These are phyloP conservation scores for Cubamyces sp. DNA, from an alignment of 768 basidiomycete species.

Conservation along the genomic window DNA sequence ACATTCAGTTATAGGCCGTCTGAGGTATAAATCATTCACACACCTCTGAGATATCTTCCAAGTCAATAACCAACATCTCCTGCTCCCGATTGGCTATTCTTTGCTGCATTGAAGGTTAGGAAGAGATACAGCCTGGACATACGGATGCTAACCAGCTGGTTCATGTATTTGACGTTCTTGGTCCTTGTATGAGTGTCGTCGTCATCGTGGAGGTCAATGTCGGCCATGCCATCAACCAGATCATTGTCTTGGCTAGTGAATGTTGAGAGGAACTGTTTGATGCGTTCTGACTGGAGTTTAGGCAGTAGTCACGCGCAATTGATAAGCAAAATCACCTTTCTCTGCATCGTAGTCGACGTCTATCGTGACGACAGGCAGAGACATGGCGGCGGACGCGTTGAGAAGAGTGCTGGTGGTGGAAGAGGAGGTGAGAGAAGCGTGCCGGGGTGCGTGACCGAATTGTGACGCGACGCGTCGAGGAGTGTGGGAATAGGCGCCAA, in stretches of 20 bases:
- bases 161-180: slow-evolving; percentile 74
- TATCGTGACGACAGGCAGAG: slow-evolving; percentile 63
- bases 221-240: slow-evolving; percentile 65
- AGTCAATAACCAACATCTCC: slow-evolving; percentile 83
- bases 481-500: too few relatives aligned
- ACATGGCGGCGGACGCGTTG: slow-evolving; percentile 51
- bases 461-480: too few relatives aligned
- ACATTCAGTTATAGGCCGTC: slow-evolving; percentile 17
- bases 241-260: slow-evolving; percentile 70
- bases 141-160: slow-evolving; percentile 66
- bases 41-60: slow-evolving; percentile 85
- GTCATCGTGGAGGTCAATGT: slow-evolving; percentile 66
- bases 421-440: slow-evolving; percentile 11
- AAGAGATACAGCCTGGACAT: slow-evolving; percentile 25
- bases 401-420: slow-evolving; percentile 8
- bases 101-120: slow-evolving; percentile 57
- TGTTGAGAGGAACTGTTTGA: slow-evolving; percentile 69
- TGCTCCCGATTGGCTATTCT: slow-evolving; percentile 91
- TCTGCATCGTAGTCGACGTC: slow-evolving; percentile 72
- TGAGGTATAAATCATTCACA: slow-evolving; percentile 27
- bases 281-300: slow-evolving; percentile 52
- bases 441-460: too few relatives aligned
- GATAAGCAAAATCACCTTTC: slow-evolving; percentile 50
- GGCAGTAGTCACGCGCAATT: neutral
- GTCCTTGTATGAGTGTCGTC: slow-evolving; percentile 42